phyloP scores from a whole-genome alignment of 257 asterid genomes.

The Solanum paucissectum region DNA sequence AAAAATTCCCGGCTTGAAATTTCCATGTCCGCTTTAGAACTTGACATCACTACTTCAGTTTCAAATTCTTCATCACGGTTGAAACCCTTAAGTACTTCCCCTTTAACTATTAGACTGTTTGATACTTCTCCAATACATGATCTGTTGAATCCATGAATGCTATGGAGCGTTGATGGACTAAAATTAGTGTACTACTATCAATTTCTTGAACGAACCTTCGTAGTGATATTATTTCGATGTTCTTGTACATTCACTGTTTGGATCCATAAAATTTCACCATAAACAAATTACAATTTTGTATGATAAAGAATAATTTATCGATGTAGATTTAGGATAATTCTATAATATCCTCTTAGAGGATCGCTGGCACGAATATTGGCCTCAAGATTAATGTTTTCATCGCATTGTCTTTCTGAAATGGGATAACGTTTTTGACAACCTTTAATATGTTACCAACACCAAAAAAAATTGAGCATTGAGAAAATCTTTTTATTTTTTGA shows the following conservation, averaged over 20 bases:
- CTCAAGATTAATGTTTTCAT: conserved; percentile 9
- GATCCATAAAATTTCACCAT: background rate
- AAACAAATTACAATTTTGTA: conserved; percentile 3
- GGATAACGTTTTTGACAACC: background rate
- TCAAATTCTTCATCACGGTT: background rate
- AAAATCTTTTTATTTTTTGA: background rate
- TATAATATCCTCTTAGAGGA: conserved; percentile 26
- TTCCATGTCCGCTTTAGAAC: too few species aligned
- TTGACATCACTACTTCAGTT: background rate
- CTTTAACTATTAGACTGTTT: background rate
- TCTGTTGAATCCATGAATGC: background rate
- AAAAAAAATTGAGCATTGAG: conserved; percentile 16
- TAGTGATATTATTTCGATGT: background rate
- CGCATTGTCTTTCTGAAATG: background rate
- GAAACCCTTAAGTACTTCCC: background rate
- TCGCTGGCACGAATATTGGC: conserved; percentile 18
- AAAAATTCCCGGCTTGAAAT: background rate
- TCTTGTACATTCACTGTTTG: background rate
- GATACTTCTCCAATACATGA: background rate
- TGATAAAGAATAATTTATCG: background rate
- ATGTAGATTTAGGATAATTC: background rate
- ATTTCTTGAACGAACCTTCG: background rate
- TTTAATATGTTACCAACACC: conserved; percentile 24
- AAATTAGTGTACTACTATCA: background rate
- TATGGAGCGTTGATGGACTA: background rate